phyloP scores from a whole-genome alignment of 192 early-diverging fungal genomes.

The Coemansia sp. region DNA sequence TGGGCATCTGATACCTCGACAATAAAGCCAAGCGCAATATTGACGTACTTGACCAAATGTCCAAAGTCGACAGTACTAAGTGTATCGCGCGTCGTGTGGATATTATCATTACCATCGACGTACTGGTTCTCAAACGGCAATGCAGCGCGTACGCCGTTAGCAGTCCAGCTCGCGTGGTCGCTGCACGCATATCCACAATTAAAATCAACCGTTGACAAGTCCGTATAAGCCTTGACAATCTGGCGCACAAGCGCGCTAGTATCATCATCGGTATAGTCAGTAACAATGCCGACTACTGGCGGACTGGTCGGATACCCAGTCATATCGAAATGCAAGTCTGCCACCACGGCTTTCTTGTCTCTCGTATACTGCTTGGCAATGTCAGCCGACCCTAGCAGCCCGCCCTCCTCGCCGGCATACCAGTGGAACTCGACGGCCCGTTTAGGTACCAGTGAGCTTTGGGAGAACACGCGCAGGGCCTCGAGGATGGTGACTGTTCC shows the following conservation, averaged over 20 bases:
- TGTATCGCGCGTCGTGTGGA: conserved; percentile 76
- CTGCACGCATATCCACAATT: conserved; percentile 56
- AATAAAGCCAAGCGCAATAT: conserved; percentile 73
- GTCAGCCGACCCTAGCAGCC: conserved; percentile 84
- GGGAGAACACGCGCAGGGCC: conserved; percentile 65
- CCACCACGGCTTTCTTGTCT: conserved; percentile 53
- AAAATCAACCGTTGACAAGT: conserved; percentile 17
- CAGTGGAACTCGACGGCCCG: conserved; percentile 89
- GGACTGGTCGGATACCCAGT: conserved; percentile 74
- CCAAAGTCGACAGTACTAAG: conserved; percentile 66
- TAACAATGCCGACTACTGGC: conserved; percentile 71
- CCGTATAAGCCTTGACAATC: conserved; percentile 23
- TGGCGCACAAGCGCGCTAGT: conserved; percentile 19
- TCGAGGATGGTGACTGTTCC: conserved; percentile 84
- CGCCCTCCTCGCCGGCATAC: conserved; percentile 87
- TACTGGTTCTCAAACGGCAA: conserved; percentile 71
- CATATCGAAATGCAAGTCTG: conserved; percentile 92
- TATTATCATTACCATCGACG: conserved; percentile 64
- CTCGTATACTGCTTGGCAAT: conserved; percentile 66
- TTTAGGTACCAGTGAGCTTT: conserved; percentile 62
- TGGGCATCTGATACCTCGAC: conserved; percentile 63
- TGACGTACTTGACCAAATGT: conserved; percentile 71
- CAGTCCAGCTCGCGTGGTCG: conserved; percentile 89
- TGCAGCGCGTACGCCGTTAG: conserved; percentile 75
- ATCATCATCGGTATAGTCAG: conserved; percentile 70